Percentiles rank a stretch among this genome's conserved stretches.
phyloP scores from a whole-genome alignment of 495 filamentous ascomycete species.

The Acidiella bohemica region DNA sequence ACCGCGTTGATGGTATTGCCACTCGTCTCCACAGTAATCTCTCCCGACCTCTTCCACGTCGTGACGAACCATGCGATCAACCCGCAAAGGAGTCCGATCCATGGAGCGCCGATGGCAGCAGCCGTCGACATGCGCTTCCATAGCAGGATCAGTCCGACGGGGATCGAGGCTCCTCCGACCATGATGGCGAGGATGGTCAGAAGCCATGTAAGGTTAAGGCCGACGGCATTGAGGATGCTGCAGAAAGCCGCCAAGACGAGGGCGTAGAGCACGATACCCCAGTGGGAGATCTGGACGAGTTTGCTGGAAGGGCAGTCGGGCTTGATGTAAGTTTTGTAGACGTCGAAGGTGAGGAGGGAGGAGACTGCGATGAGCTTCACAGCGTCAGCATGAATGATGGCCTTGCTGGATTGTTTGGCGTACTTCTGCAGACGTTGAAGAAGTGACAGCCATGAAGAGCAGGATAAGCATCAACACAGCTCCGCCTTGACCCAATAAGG shows the following conservation, averaged over 20 bases:
- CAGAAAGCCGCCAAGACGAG: constrained; percentile 26
- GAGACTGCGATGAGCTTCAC: constrained; percentile 40
- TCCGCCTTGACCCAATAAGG: constrained; percentile 37
- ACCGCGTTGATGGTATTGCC: constrained; percentile 31
- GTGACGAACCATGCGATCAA: constrained; percentile 30
- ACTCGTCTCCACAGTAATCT: constrained; percentile 26
- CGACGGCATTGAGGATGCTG: constrained; percentile 33
- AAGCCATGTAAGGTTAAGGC: constrained; percentile 36
- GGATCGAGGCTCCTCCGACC: constrained; percentile 33
- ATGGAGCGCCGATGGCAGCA: constrained; percentile 26
- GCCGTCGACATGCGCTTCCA: constrained; percentile 31
- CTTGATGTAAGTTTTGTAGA: constrained; percentile 43
- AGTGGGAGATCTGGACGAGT: constrained; percentile 37
- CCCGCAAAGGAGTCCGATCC: constrained; percentile 26
- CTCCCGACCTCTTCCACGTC: constrained; percentile 24
- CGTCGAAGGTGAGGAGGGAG: constrained; percentile 41
- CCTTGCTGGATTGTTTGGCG: not conserved
- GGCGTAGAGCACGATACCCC: constrained; percentile 34
- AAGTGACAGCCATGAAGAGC: constrained; percentile 43
- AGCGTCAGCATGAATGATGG: not conserved
- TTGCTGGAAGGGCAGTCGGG: constrained; percentile 31
- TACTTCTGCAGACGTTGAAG: constrained; percentile 34
- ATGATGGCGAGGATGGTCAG: constrained; percentile 35
- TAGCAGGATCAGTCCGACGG: constrained; percentile 29
- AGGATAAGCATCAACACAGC: constrained; percentile 36